phyloP scores from a whole-genome alignment of 164 flowering plant genomes.

The grape (Vitis vinifera) region DNA sequence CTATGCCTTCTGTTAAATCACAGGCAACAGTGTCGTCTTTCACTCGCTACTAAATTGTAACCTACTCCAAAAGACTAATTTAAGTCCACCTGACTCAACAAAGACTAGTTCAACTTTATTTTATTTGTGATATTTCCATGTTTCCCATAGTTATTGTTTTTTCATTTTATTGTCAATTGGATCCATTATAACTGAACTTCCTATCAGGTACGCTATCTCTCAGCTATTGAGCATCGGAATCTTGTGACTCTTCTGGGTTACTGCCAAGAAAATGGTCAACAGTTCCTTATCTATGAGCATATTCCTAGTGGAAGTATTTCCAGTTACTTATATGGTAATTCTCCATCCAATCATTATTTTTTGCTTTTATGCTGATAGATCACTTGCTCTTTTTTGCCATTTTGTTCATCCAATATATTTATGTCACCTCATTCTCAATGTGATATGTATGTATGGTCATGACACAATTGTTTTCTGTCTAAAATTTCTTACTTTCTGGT shows the following conservation, averaged over 20 bases:
- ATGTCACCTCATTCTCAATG: background rate
- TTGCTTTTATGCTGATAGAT: background rate
- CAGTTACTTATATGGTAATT: conserved; percentile 77
- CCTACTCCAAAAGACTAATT: background rate
- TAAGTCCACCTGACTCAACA: too few species aligned
- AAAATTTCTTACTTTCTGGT: background rate
- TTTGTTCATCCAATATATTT: background rate
- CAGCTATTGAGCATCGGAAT: conserved; percentile 79
- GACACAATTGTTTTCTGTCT: too few species aligned
- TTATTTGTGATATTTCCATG: background rate
- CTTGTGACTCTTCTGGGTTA: conserved; percentile 81
- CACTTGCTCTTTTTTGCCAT: too few species aligned
- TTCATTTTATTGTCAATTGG: background rate
- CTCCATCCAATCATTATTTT: conserved; percentile 8
- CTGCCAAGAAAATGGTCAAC: conserved; percentile 76
- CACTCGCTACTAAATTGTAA: background rate
- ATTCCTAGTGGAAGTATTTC: conserved; percentile 91
- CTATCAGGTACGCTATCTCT: conserved; percentile 71
- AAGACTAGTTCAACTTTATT: background rate
- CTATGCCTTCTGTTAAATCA: too few species aligned
- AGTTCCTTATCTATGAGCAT: conserved; percentile 81
- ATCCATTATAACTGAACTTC: conserved; percentile 16
- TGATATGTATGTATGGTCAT: background rate
- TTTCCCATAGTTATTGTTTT: background rate
- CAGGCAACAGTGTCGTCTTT: too few species aligned